Evolutionary conservation across 2,329 filamentous ascomycete genomes (phyloP), one percentile per base, ranked within the genome.

Genomic region (Aspergillus sp.): DNA sequence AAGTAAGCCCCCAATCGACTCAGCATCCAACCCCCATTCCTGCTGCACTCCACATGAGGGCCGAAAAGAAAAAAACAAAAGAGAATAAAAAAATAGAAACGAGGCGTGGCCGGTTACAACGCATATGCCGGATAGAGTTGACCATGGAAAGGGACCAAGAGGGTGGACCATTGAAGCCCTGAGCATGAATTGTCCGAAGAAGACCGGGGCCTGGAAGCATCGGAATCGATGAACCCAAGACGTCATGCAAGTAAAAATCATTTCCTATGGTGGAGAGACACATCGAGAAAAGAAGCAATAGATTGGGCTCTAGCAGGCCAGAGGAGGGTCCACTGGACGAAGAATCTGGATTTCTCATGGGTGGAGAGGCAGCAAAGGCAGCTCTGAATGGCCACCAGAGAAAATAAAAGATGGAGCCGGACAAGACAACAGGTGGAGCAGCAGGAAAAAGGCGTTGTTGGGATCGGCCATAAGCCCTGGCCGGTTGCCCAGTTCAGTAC

Each of bases 51-150:
- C 46, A 43, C 44, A 45, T 31, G 33, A 27, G 36, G 43, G 44
- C 45, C 38, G 28, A 10, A 37, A 26, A 12, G 36, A 27, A 8
- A 12, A 12, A 34, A 34, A 34, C n/a, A 34, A 7, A 11, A 10
- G 13, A 38, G 11, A 27, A 28, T n/a, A n/a, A 44, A 44, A 34
- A 46, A 50, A 51, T 53, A 51, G 48, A 53, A 55, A 48, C 45
- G 42, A 12, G 43, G 36, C 28, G 28, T 34, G 37, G 45, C 50
- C 48, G 50, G 40, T 46, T 44, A 47, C 35, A 39, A 37, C 47
- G 33, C 42, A 40, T 46, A 32, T 40, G 37, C 13, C 35, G 27
- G 35, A 42, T 37, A 34, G 32, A 31, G 35, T 45, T 42, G 49
- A 53, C 51, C 53, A 46, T 53, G 44, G 51, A 33, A 44, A 27